Evolutionary conservation across 352 stramenopile species (phyloP), one percentile per base, ranked within the genome.

Genomic region (Saprolegnia parasitica): DNA sequence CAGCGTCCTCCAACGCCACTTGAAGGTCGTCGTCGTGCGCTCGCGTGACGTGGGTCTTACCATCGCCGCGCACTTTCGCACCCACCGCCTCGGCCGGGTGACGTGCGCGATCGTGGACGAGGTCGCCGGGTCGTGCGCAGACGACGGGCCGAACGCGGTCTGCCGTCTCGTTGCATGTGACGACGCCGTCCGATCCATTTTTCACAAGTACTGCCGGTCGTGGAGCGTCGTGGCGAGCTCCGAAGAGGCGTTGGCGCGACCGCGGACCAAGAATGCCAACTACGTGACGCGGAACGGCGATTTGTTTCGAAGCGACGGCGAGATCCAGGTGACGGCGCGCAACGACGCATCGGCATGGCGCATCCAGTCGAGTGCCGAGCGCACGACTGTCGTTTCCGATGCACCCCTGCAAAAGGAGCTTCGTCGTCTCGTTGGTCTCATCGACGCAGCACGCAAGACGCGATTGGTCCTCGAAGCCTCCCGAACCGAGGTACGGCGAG

Each of bases 291-390:
- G 8, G 8, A 16, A 8, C 23, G 52, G 52, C 23, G 32, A 58
- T 16, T 58, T 58, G 16, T 58, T 58, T 16, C 16, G 15, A 16
- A 16, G 8, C 16, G 32, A 58, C 32, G 52, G 52, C 32, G 52
- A 58, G 32, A 58, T 58, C 32, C n/a, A n/a, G n/a, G n/a, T n/a
- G n/a, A n/a, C n/a, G n/a, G n/a, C 52, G 52, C 15, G 52, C 52
- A 58, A 58, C 52, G 16, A 58, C 8, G 8, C 39, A 8, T 8
- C 39, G n/a, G n/a, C n/a, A n/a, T n/a, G n/a, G n/a, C n/a, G n/a
- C n/a, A n/a, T n/a, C n/a, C n/a, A n/a, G n/a, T n/a, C n/a, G n/a
- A n/a, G n/a, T n/a, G n/a, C n/a, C n/a, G n/a, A n/a, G n/a, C n/a
- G n/a, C n/a, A n/a, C n/a, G n/a, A n/a, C n/a, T n/a, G n/a, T n/a